These are phyloP conservation scores for Parastagonospora avenae DNA, from an alignment of 2,329 filamentous ascomycete species.

Conservation along the genomic window DNA sequence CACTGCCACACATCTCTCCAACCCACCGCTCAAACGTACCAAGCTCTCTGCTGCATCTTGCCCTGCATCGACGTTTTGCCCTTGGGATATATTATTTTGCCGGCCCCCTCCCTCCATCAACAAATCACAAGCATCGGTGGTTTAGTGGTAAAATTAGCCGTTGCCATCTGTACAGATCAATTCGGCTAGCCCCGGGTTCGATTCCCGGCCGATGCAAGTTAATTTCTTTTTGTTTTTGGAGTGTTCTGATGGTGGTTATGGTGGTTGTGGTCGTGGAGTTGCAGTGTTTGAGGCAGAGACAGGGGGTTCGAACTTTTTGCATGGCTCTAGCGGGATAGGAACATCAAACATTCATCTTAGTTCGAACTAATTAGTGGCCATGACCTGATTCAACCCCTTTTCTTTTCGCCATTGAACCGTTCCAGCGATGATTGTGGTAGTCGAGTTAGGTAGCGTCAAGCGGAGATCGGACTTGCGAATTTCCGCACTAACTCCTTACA, in stretches of 20 bases:
- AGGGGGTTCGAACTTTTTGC: neutral
- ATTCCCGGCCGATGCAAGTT: constrained; percentile 28
- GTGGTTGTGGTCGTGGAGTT: neutral
- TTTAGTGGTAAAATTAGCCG: constrained; percentile 37
- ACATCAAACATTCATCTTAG: no score
- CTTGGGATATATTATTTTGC: neutral
- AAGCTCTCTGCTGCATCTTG: no score
- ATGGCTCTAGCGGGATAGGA: neutral
- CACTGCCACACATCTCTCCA: no score
- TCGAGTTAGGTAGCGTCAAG: no score
- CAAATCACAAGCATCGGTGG: constrained; percentile 22
- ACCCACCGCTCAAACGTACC: no score
- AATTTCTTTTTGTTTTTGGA: constrained; percentile 7
- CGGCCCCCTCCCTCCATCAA: no score
- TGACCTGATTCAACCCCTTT: neutral
- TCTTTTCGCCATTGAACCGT: neutral
- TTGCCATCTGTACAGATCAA: constrained; percentile 18
- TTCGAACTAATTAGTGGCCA: no score
- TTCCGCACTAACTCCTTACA: no score
- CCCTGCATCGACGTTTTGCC: neutral
- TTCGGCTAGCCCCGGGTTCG: constrained; percentile 34
- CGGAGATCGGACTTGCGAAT: neutral
- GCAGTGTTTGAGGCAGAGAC: neutral
- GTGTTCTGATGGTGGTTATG: neutral
- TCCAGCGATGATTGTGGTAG: no score